Percentiles rank a stretch among this genome's conserved stretches.
Conservation (phyloP, 2,329 filamentous ascomycete genomes). For the Alternaria ventricosa region DNA sequence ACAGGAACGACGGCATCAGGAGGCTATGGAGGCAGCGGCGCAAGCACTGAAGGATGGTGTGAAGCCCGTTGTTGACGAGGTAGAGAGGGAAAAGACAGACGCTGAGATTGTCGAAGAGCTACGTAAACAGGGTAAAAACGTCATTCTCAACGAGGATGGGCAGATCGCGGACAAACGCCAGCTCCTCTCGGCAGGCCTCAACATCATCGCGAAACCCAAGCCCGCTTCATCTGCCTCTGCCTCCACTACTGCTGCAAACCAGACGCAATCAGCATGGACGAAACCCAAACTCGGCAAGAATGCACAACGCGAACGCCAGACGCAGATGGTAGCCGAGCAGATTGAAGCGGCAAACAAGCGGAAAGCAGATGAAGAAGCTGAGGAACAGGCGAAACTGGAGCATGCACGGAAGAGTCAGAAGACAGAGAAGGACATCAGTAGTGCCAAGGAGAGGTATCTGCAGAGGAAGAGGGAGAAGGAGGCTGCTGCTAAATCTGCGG, state of each 20-base stretch:
- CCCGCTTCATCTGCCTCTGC: conserved; percentile 37
- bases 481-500: conserved; percentile 72
- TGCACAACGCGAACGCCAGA: conserved; percentile 76
- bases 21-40: conserved; percentile 70
- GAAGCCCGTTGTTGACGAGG: conserved; percentile 45
- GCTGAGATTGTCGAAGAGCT: conserved; percentile 72
- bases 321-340: conserved; percentile 79
- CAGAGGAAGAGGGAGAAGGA: conserved; percentile 77
- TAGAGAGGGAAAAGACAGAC: conserved; percentile 53
- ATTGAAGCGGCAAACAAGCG: conserved; percentile 76
- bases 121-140: conserved; percentile 66
- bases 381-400: conserved; percentile 68
- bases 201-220: conserved; percentile 71
- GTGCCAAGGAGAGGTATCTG: conserved; percentile 80
- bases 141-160: conserved; percentile 81
- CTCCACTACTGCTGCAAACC: conserved; percentile 13
- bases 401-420: conserved; percentile 76
- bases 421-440: conserved; percentile 76
- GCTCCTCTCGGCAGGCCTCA: conserved; percentile 76
- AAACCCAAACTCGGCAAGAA: conserved; percentile 57
- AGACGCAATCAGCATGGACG: conserved; percentile 5
- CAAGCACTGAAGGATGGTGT: conserved; percentile 46
- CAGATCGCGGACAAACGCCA: conserved; percentile 86
- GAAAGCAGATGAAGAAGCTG: conserved; percentile 70
- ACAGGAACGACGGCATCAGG: conserved; percentile 72